Conservation (phyloP, 1,139 yeast genomes). For the Saccharomyces pastorianus region DNA sequence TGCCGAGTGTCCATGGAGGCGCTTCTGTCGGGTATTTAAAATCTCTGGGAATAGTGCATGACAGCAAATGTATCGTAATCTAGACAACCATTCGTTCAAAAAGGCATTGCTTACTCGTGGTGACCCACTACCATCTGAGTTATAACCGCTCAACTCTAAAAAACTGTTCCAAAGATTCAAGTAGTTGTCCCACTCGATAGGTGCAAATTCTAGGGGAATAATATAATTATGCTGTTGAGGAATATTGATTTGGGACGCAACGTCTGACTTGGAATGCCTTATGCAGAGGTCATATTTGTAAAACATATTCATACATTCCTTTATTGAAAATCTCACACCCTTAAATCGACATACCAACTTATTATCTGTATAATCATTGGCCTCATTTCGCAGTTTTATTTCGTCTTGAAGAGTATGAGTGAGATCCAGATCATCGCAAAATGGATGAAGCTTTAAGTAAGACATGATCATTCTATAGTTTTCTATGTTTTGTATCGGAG, state of each 20-base stretch:
- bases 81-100: constrained; percentile 51
- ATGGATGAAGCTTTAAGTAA: constrained; percentile 63
- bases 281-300: constrained; percentile 38
- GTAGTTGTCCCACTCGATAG: constrained; percentile 78
- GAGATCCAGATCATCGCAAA: constrained; percentile 31
- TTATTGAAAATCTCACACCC: constrained; percentile 18
- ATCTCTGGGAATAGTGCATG: constrained; percentile 62
- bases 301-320: constrained; percentile 22
- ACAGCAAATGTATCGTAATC: constrained; percentile 72
- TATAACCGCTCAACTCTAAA: constrained; percentile 43
- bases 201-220: constrained; percentile 64
- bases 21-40: constrained; percentile 3
- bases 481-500: constrained; percentile 63
- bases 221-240: constrained; percentile 71
- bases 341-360: constrained; percentile 4
- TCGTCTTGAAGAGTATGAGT: not conserved
- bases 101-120: constrained; percentile 32
- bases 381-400: not conserved
- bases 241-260: constrained; percentile 60
- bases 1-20: constrained; percentile 4
- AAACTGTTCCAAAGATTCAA: constrained; percentile 54
- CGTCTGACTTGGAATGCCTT: constrained; percentile 81
- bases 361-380: not conserved
- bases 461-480: constrained; percentile 66
- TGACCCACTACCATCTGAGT: constrained; percentile 50